Evolutionary conservation across 148 eudicot genomes (phyloP), one percentile per base, ranked within the genome.

Genomic region (Agrostemma githago): DNA sequence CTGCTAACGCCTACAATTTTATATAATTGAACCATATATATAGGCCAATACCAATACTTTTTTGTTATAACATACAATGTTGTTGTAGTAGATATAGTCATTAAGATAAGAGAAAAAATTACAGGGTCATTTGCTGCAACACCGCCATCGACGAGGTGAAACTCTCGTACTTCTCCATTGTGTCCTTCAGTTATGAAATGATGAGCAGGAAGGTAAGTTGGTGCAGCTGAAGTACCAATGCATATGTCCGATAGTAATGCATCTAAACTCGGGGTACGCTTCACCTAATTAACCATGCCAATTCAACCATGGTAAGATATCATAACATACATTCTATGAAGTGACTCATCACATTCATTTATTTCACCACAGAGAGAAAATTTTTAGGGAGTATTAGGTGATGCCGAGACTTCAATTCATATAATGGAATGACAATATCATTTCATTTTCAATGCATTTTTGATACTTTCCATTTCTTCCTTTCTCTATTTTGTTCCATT

Each of bases 71-170:
- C 12, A 48, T 48, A 48, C 9, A 48, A 48, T 48, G 5, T 48
- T 10, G 53, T 8, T 48, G 53, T 3, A 26, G 34, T 26, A 26
- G 34, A 26, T 26, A 26, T 26, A 26, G 34, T 26, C 34, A 26
- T 26, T 26, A 51, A 8, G 6, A 5, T 20, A 51, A 39, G 17
- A 39, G 17, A 0, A 26, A 57, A 39, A 65, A 61, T 70, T 74
- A 84, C 86, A 70, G 87, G 89, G 74, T 86, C 84, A 43, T 82
- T 84, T 10, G 87, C 87, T 3, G 85, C 87, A n/a, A 86, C 78
- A 21, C 87, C 89, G 26, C 89, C 89, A 74, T 86, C 89, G 61
- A 82, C 73, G 43, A 84, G 83, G 51, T 84, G 53, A 59, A 86
- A 85, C 62, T 80, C 80, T 21, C 80, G 75, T 9, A 57, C 43